phyloP scores from a whole-genome alignment of 768 basidiomycete genomes.

The Auriscalpium microsporum region DNA sequence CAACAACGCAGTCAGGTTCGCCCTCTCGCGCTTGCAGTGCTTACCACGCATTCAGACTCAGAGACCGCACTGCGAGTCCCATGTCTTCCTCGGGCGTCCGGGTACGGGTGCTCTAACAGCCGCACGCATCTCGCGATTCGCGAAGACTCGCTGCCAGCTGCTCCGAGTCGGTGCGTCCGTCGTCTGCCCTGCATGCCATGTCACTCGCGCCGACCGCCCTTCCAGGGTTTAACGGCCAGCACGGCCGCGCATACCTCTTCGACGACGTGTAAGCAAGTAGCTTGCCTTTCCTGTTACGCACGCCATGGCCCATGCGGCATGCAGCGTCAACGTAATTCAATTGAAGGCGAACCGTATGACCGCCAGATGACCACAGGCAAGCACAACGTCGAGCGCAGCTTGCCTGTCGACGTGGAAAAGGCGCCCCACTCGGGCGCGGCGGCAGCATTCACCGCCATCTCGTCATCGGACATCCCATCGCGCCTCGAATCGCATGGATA shows the following conservation, averaged over 20 bases:
- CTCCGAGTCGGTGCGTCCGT: slow-evolving; percentile 80
- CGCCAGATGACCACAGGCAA: slow-evolving; percentile 95
- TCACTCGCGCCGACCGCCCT: slow-evolving; percentile 26
- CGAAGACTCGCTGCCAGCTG: no score
- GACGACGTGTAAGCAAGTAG: slow-evolving; percentile 70
- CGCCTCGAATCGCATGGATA: no score
- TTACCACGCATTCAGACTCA: no score
- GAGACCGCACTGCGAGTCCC: slow-evolving; percentile 38
- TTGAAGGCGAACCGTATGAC: slow-evolving; percentile 84
- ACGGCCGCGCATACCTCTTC: slow-evolving; percentile 92
- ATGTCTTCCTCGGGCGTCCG: slow-evolving; percentile 75
- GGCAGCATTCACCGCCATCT: no score
- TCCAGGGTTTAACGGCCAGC: slow-evolving; percentile 95
- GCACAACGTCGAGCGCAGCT: slow-evolving; percentile 91
- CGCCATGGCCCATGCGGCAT: slow-evolving; percentile 7
- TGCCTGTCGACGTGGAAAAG: slow-evolving; percentile 81
- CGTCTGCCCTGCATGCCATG: slow-evolving; percentile 93
- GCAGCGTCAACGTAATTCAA: slow-evolving; percentile 84
- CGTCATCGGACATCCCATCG: no score
- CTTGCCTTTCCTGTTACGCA: background rate
- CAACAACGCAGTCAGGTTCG: no score
- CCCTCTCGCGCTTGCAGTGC: no score
- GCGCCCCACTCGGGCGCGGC: background rate
- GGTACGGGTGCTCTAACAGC: slow-evolving; percentile 83
- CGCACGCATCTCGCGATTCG: slow-evolving; percentile 84